phyloP scores from a whole-genome alignment of 768 basidiomycete genomes.

The Tephrocybe rancida region DNA sequence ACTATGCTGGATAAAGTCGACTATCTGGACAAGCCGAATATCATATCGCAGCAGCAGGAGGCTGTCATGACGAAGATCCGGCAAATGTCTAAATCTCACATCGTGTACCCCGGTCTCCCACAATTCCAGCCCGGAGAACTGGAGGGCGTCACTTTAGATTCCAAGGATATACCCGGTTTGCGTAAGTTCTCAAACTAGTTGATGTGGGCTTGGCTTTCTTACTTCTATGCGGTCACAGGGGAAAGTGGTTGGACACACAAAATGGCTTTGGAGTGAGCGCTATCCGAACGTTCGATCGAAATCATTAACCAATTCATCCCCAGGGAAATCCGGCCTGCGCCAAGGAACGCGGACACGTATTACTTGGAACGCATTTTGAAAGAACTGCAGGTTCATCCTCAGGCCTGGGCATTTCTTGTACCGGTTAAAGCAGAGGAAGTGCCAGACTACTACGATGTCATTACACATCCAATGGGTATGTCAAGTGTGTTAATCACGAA shows the following conservation, averaged over 20 bases:
- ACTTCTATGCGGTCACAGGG: constrained; percentile 40
- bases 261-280: constrained; percentile 72
- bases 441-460: constrained; percentile 86
- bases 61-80: constrained; percentile 90
- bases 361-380: constrained; percentile 78
- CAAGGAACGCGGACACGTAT: constrained; percentile 56
- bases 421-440: constrained; percentile 85
- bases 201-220: constrained; percentile 1
- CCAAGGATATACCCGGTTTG: constrained; percentile 85
- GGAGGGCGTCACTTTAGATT: constrained; percentile 58
- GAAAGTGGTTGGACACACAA: constrained; percentile 93
- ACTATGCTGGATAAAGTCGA: constrained; percentile 92
- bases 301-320: not conserved
- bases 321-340: constrained; percentile 36
- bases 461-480: constrained; percentile 92
- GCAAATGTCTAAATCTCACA: constrained; percentile 82
- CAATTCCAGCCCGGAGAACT: constrained; percentile 67
- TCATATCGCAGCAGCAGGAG: constrained; percentile 82
- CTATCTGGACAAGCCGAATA: constrained; percentile 80
- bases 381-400: constrained; percentile 75
- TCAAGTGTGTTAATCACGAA: constrained; percentile 15
- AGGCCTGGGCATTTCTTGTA: constrained; percentile 84
- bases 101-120: constrained; percentile 78
- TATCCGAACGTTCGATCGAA: not conserved
- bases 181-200: constrained; percentile 45